Conservation (phyloP, 352 stramenopile species). For the Phytophthora idaei region DNA sequence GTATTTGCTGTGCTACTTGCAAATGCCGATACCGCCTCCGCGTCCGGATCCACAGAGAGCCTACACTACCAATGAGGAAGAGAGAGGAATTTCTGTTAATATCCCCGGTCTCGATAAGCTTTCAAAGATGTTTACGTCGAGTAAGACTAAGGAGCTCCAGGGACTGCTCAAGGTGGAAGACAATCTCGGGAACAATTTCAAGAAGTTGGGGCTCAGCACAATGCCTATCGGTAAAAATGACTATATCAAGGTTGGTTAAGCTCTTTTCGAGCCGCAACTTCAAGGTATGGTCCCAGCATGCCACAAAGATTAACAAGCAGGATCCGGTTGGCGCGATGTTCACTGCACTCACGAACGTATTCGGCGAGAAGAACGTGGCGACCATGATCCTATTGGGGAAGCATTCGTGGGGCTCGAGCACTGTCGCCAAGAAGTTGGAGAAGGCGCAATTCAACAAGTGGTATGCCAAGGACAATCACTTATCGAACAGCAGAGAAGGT, state of each 20-base stretch:
- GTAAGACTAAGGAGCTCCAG: slow-evolving; percentile 1
- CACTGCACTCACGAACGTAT: slow-evolving; percentile 2
- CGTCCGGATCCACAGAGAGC: not conserved
- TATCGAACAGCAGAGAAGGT: not conserved
- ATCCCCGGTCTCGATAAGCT: not conserved
- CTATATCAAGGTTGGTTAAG: not conserved
- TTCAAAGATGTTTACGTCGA: not conserved
- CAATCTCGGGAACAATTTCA: not conserved
- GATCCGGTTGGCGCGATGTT: not conserved
- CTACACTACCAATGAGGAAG: not conserved
- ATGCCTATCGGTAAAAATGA: not conserved
- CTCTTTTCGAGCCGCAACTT: slow-evolving; percentile 1
- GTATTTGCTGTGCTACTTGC: not conserved
- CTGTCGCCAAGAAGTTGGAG: not conserved
- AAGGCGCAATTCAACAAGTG: slow-evolving; percentile 1
- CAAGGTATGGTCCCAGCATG: not conserved
- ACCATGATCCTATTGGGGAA: not conserved
- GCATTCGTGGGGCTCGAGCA: not conserved
- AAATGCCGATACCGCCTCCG: not conserved
- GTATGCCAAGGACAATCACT: not conserved
- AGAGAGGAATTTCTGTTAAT: not conserved
- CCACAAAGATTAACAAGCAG: no score
- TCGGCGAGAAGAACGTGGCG: not conserved
- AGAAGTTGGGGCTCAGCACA: not conserved
- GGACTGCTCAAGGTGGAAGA: not conserved